phyloP scores from a whole-genome alignment of 1,139 yeast species.

The Yamadazyma epiphylla region DNA sequence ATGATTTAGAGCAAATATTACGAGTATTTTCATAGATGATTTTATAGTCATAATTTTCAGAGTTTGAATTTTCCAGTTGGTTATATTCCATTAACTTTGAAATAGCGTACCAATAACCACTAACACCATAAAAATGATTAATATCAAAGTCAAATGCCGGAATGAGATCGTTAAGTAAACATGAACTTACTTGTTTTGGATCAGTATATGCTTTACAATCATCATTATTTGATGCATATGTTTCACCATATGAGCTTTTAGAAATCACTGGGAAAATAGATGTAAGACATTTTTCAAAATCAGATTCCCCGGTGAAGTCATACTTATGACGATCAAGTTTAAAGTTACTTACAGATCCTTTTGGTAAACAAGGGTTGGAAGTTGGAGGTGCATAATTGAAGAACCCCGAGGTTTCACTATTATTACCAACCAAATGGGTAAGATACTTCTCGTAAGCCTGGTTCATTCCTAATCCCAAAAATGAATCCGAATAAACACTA shows the following conservation, averaged over 20 bases:
- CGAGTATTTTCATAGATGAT: constrained; percentile 41
- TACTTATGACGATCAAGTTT: constrained; percentile 22
- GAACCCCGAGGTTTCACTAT: constrained; percentile 8
- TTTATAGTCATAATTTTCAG: constrained; percentile 29
- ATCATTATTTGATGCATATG: constrained; percentile 13
- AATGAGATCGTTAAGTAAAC: constrained; percentile 49
- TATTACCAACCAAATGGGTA: constrained; percentile 27
- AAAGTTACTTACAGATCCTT: constrained; percentile 28
- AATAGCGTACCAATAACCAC: constrained; percentile 79
- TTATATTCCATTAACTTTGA: constrained; percentile 38
- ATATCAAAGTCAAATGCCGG: constrained; percentile 70
- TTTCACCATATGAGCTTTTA: constrained; percentile 25
- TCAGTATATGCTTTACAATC: constrained; percentile 31
- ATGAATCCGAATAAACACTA: constrained; percentile 65
- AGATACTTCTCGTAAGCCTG: constrained; percentile 59
- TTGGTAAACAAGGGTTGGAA: constrained; percentile 64
- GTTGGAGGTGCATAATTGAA: constrained; percentile 23
- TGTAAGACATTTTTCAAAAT: constrained; percentile 52
- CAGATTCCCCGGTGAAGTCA: constrained; percentile 55
- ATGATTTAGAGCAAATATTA: constrained; percentile 41
- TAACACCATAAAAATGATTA: constrained; percentile 71
- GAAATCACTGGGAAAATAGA: constrained; percentile 52
- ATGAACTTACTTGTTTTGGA: constrained; percentile 35
- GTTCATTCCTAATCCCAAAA: constrained; percentile 73
- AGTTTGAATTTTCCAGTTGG: constrained; percentile 5